A percentile compares a stretch with the other conserved stretches of the same genome.
Conservation (phyloP, 2,329 filamentous ascomycete species). For the Ophiostoma quercus region DNA sequence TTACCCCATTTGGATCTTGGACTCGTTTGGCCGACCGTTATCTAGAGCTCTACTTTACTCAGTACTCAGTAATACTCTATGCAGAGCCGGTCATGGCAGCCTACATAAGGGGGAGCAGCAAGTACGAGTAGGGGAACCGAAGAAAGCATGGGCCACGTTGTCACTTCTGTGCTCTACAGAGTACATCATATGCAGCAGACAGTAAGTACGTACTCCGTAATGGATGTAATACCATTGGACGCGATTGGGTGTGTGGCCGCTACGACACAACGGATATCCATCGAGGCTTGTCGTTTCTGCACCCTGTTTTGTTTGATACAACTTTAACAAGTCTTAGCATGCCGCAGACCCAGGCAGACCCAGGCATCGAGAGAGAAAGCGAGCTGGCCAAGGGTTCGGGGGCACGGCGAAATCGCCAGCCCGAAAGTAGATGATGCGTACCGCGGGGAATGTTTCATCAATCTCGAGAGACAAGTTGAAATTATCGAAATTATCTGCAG, state of each 20-base stretch:
- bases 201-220: background rate
- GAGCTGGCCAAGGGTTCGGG: constrained; percentile 11
- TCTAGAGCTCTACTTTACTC: background rate
- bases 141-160: background rate
- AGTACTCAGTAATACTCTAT: no score
- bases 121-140: background rate
- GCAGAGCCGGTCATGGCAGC: background rate
- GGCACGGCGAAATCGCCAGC: background rate
- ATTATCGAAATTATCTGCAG: background rate
- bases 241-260: background rate
- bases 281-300: background rate
- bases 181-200: no score
- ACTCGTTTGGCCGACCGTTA: background rate
- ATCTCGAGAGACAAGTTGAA: background rate
- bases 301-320: background rate
- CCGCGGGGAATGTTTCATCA: background rate
- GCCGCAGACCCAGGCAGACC: background rate
- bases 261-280: background rate
- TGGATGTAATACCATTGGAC: background rate
- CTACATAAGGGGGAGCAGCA: background rate
- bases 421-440: background rate
- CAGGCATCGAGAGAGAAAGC: background rate
- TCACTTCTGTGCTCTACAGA: background rate
- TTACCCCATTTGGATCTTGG: background rate
- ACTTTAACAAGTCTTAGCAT: background rate